These are phyloP conservation scores for Stellera chamaejasme DNA, from an alignment of 345 rosid genomes.

Conservation along the genomic window DNA sequence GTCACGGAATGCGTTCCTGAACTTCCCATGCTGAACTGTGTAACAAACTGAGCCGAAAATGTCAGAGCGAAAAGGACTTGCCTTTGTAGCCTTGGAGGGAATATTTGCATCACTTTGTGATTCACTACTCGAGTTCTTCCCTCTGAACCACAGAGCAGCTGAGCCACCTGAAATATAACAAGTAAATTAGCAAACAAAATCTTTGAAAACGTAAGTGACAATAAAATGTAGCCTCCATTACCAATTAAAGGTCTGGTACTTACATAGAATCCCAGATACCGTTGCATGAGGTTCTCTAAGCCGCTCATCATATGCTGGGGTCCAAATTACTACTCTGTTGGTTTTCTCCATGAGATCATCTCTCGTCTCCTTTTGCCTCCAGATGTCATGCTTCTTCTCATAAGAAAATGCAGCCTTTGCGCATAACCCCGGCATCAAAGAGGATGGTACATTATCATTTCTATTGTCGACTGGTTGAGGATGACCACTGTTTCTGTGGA, in stretches of 20 bases:
- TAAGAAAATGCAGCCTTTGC: slow-evolving; percentile 78
- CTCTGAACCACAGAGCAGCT: slow-evolving; percentile 53
- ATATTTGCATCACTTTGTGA: slow-evolving; percentile 13
- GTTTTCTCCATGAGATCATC: slow-evolving; percentile 27
- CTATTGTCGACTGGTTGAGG: slow-evolving; percentile 37
- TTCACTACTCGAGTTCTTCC: slow-evolving; percentile 23
- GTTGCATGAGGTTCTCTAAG: slow-evolving; percentile 72
- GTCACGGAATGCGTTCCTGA: slow-evolving; percentile 56
- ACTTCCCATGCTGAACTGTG: slow-evolving; percentile 62
- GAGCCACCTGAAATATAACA: slow-evolving; percentile 38
- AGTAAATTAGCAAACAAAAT: not conserved
- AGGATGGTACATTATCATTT: slow-evolving; percentile 40
- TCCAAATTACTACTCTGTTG: slow-evolving; percentile 30
- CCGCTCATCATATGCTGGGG: slow-evolving; percentile 48
- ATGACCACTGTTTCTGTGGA: slow-evolving; percentile 55
- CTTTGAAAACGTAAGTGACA: no score
- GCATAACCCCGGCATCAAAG: slow-evolving; percentile 71
- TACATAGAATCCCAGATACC: slow-evolving; percentile 70
- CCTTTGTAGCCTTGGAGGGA: slow-evolving; percentile 19
- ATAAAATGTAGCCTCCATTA: no score
- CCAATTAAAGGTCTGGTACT: not conserved
- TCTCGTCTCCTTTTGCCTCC: slow-evolving; percentile 47
- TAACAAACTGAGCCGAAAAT: slow-evolving; percentile 71
- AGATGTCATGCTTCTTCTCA: slow-evolving; percentile 51
- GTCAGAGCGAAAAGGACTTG: slow-evolving; percentile 55